Evolutionary conservation across 768 basidiomycete species (phyloP).

Genomic region (Cyclocybe aegerita): DNA sequence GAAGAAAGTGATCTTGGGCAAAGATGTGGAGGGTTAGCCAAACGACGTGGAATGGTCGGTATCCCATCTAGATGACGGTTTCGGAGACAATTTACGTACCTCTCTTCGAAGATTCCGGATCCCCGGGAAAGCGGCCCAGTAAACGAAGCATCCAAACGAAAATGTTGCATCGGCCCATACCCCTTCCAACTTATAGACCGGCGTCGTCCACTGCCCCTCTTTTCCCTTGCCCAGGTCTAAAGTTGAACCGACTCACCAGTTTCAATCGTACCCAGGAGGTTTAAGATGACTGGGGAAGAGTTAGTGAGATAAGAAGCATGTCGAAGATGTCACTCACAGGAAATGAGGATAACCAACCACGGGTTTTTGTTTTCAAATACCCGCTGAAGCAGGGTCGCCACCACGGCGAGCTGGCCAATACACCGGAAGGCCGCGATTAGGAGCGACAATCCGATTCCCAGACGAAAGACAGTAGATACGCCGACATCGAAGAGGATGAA

Average conservation of each 20-base stretch:
- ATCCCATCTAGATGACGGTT: no score
- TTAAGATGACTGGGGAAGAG: conserved; percentile 55
- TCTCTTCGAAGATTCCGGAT: no score
- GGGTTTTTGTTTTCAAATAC: conserved; percentile 77
- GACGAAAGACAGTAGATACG: conserved; percentile 60
- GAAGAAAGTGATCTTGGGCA: no score
- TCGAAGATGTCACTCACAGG: conserved; percentile 45
- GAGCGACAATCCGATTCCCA: conserved; percentile 70
- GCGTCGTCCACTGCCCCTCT: no score
- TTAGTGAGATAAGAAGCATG: background rate
- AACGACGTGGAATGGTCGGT: no score
- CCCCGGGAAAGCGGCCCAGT: no score
- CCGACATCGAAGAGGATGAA: conserved; percentile 76
- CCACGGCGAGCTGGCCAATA: conserved; percentile 72
- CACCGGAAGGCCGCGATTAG: conserved; percentile 73
- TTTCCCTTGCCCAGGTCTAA: background rate
- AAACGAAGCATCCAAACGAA: no score
- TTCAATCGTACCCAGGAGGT: conserved; percentile 76
- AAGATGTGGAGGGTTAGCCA: no score
- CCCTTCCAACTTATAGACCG: no score
- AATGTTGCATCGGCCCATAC: no score
- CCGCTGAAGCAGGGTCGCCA: conserved; percentile 65
- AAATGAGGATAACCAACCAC: conserved; percentile 74
- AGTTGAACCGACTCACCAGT: conserved; percentile 49
- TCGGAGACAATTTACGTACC: no score